Base-by-base conservation (phyloP, 805 yeast species). In the Tetrapisispora pingtungensis region DNA sequence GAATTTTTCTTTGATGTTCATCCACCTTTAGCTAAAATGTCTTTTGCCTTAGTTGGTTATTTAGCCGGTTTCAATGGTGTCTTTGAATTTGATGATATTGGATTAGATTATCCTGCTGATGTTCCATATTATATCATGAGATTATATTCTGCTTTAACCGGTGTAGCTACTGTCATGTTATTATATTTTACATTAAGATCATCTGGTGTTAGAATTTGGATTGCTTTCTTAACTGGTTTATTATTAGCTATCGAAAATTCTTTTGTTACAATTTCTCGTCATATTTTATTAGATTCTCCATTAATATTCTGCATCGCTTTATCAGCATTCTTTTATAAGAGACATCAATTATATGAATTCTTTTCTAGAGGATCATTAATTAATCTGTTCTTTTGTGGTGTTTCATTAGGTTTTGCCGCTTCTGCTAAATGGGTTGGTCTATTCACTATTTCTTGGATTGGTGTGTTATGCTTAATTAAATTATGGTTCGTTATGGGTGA, bases 361-460 rank as follows among this genome's bases (percentile, higher is more conserved):
- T 75, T 77, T 55, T 53, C 82, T 15, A 57, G 60, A 36, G 64
- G 59, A 19, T 80, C 89, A 77, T 77, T 62, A 58, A 78, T 73
- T 56, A 65, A 78, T n/a, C 64, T 84, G 52, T 24, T 78, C 26
- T 71, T 80, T n/a, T 72, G 85, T 36, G 84, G 84, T 52, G 59
- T 80, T 43, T 78, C 79, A n/a, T 65, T 84, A 46, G 94, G 93
- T 43, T 68, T 83, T 46, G 83, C 93, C 4, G 65, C 79, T 18
- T 75, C 84, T 20, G 77, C 89, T 28, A 84, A 84, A 64, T 84
- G 93, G 93, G 93, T 84, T 38, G 94, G 94, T 49, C 65, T 84
- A 33, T 84, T 84, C 66, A 84, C 94, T 17, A 59, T 84, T 46
- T 82, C 82, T 3, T 84, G 90, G 90, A 73, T 79, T 47, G 94